phyloP scores from a whole-genome alignment of 2,329 filamentous ascomycete species.

The Waltergamsia citrina region DNA sequence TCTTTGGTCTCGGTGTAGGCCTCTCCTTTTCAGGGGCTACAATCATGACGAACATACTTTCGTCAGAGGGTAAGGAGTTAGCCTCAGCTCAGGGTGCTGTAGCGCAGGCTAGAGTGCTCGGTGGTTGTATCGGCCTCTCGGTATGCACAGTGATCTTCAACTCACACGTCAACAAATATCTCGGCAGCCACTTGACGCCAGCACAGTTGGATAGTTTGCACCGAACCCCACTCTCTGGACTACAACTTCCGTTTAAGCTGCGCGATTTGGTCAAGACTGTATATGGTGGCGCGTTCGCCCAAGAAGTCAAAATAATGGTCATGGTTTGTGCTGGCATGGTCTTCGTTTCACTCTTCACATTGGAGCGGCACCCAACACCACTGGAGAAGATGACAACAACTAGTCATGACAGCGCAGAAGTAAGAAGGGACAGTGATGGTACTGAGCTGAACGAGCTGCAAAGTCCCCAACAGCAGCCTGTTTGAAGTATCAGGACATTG shows the following conservation, averaged over 20 bases:
- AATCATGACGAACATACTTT: slow-evolving; percentile 46
- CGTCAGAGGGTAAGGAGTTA: slow-evolving; percentile 34
- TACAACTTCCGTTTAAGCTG: slow-evolving; percentile 20
- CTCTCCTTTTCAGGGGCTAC: slow-evolving; percentile 47
- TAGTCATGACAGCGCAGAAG: slow-evolving; percentile 17
- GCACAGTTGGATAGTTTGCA: slow-evolving; percentile 31
- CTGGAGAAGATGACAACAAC: slow-evolving; percentile 19
- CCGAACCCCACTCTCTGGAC: slow-evolving; percentile 29
- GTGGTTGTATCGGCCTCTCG: slow-evolving; percentile 49
- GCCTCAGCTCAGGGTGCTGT: slow-evolving; percentile 51
- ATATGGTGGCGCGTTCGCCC: slow-evolving; percentile 35
- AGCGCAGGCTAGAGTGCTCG: slow-evolving; percentile 49
- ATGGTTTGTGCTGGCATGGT: slow-evolving; percentile 32
- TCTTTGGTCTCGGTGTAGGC: slow-evolving; percentile 51
- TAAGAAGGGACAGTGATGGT: slow-evolving; percentile 23
- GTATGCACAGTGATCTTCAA: slow-evolving; percentile 51
- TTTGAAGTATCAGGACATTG: no score
- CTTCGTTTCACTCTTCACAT: slow-evolving; percentile 30
- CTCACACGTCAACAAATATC: slow-evolving; percentile 24
- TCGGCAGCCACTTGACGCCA: slow-evolving; percentile 23
- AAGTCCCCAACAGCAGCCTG: no score
- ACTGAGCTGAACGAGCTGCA: slow-evolving; percentile 22
- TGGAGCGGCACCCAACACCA: slow-evolving; percentile 29
- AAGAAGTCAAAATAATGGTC: slow-evolving; percentile 36
- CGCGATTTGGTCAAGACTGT: slow-evolving; percentile 25